Evolutionary conservation across 768 basidiomycete genomes (phyloP), one percentile per base, ranked within the genome.

Genomic region (Suillus subalutaceus): DNA sequence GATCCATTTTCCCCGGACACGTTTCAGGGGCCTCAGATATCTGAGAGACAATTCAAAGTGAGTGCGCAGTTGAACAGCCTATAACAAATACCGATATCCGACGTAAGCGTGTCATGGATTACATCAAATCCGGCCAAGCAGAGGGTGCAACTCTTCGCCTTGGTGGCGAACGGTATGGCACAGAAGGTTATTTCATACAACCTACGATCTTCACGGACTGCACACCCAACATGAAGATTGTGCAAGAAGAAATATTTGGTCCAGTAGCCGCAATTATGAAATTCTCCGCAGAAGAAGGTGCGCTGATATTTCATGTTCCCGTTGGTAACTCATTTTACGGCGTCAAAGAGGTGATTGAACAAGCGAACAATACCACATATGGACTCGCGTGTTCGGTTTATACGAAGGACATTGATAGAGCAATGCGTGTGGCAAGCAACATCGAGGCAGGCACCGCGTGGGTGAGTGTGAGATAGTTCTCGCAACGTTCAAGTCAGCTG

Each of bases 331-430:
- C 10, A 43, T 30, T 59, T 60, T 2, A 60, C 59, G 37, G 40
- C 41, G 38, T 60, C 59, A 60, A 60, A 60, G 87, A 92, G 66
- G 88, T 88, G 48, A 78, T 93, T 70, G 77, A 76, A 59, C 84
- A 86, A 72, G 97, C 94, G 35, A 99, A 99, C 79, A 90, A 97
- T 74, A 90, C 92, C 1, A 71, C 80, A 61, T 97, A 96, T 77
- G 96, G 96, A 65, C 86, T 97, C 53, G 94, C 94, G 16, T 89
- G 92, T 3, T 91, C 91, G 12, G 88, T 99, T 63, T 97, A 95
- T 83, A 89, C 91, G 50, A 82, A 87, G 72, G 84, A 97, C 77
- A 78, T 97, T 79, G 86, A 85, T 69, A 84, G 90, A 41, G 94
- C 92, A 0, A 78, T 96, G 63, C 79, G 81, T 67, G 86, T 88